A percentile compares a stretch with the other conserved stretches of the same genome.
Evolutionary conservation across 2,329 filamentous ascomycete genomes (phyloP).

Genomic region (Pezicula rhizophila): DNA sequence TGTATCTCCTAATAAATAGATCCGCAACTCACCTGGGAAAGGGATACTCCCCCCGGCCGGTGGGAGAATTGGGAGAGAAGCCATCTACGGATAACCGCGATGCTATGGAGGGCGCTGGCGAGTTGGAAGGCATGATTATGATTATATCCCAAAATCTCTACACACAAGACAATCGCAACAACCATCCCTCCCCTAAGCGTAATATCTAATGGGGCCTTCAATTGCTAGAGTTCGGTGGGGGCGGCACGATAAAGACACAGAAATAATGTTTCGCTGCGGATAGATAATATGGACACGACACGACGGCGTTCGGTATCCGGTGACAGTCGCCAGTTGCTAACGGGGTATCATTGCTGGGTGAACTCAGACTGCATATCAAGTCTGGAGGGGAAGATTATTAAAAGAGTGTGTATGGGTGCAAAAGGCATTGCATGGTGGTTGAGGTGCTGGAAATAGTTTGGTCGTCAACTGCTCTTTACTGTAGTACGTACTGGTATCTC

Average conservation of each 20-base stretch:
- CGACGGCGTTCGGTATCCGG: slow-evolving; percentile 15
- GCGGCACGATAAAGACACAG: background rate
- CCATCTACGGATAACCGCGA: slow-evolving; percentile 42
- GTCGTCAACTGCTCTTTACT: too few species aligned
- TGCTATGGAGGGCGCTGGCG: slow-evolving; percentile 22
- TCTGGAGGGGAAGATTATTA: background rate
- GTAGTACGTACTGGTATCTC: background rate
- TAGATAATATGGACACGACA: slow-evolving; percentile 17
- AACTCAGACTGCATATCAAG: background rate
- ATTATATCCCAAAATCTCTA: background rate
- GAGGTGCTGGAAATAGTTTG: too few species aligned
- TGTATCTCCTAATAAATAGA: slow-evolving; percentile 30
- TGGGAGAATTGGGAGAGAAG: slow-evolving; percentile 34
- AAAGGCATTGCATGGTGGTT: background rate
- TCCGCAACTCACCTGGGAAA: slow-evolving; percentile 41
- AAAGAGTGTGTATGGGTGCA: background rate
- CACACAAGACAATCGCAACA: background rate
- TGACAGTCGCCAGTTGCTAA: slow-evolving; percentile 20
- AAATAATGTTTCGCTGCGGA: background rate
- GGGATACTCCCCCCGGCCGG: slow-evolving; percentile 40
- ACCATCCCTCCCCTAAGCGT: background rate
- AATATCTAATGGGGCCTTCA: background rate
- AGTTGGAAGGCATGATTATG: slow-evolving; percentile 30
- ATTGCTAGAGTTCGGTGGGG: background rate
- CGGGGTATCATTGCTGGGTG: slow-evolving; percentile 26